These are phyloP conservation scores for Ophiorrhiza pumila DNA, from an alignment of 257 asterid species.

Conservation along the genomic window DNA sequence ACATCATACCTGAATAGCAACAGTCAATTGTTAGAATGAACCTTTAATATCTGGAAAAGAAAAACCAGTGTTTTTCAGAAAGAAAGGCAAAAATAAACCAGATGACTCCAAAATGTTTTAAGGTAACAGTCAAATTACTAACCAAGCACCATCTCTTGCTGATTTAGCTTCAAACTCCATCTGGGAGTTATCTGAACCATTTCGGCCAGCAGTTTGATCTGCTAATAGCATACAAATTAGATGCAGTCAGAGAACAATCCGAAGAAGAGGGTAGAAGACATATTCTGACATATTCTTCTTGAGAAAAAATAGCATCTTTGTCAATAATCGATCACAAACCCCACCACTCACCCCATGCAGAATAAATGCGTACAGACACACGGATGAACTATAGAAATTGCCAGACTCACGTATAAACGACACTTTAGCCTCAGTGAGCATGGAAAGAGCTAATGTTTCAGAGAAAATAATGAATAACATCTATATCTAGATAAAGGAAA, in stretches of 20 bases:
- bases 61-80: too few relatives aligned
- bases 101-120: too few relatives aligned
- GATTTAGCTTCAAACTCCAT: conserved; percentile 95
- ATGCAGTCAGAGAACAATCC: not conserved
- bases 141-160: conserved; percentile 98
- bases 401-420: conserved; percentile 1
- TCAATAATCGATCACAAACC: too few relatives aligned
- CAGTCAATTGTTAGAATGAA: too few relatives aligned
- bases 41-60: too few relatives aligned
- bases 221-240: conserved; percentile 15
- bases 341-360: too few relatives aligned
- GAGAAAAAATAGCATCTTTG: too few relatives aligned
- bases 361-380: not conserved
- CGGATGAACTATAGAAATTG: not conserved
- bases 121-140: conserved; percentile 20
- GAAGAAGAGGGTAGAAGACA: too few relatives aligned
- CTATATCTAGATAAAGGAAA: too few relatives aligned
- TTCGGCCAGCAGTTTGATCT: conserved; percentile 52
- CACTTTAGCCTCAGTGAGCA: not conserved
- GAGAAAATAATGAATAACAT: not conserved
- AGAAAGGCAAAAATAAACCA: too few relatives aligned
- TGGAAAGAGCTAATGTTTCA: not conserved
- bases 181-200: conserved; percentile 47
- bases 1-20: too few relatives aligned
- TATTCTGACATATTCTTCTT: too few relatives aligned